Evolutionary conservation across 768 basidiomycete species (phyloP).

Genomic region (Russula lepida): DNA sequence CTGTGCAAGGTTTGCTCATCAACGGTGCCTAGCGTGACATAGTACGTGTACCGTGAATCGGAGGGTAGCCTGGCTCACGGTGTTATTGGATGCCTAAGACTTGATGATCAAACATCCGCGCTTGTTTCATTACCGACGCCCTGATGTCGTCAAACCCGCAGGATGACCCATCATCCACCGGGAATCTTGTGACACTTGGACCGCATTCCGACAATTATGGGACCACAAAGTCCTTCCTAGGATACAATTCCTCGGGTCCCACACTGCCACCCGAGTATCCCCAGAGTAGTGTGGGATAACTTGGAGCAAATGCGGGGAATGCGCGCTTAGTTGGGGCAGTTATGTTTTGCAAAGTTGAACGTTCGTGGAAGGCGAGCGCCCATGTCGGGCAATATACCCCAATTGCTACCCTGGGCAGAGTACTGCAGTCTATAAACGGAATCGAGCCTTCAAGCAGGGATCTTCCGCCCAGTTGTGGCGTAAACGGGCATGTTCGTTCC

Average conservation of each 20-base stretch:
- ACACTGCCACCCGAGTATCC: constrained; percentile 4
- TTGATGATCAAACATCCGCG: background rate
- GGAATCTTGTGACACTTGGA: background rate
- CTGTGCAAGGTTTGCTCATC: background rate
- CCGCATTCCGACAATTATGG: background rate
- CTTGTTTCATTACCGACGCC: background rate
- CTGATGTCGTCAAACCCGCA: background rate
- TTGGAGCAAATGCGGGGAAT: background rate
- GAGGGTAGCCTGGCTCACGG: background rate
- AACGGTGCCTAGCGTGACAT: background rate
- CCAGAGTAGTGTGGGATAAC: constrained; percentile 5
- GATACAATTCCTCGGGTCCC: background rate
- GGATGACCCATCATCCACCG: constrained; percentile 7
- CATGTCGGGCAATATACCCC: background rate
- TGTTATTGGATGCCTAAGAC: background rate
- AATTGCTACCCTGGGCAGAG: background rate
- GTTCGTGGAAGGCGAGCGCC: background rate
- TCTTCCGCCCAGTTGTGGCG: background rate
- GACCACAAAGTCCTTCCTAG: background rate
- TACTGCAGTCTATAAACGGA: background rate
- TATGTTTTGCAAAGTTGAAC: background rate
- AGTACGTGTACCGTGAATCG: background rate
- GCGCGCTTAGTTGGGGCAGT: background rate
- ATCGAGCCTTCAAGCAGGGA: background rate
- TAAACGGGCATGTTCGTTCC: background rate